A percentile compares a stretch with the other conserved stretches of the same genome.
phyloP scores from a whole-genome alignment of 768 basidiomycete genomes.

The Leucocoprinus leucothites region DNA sequence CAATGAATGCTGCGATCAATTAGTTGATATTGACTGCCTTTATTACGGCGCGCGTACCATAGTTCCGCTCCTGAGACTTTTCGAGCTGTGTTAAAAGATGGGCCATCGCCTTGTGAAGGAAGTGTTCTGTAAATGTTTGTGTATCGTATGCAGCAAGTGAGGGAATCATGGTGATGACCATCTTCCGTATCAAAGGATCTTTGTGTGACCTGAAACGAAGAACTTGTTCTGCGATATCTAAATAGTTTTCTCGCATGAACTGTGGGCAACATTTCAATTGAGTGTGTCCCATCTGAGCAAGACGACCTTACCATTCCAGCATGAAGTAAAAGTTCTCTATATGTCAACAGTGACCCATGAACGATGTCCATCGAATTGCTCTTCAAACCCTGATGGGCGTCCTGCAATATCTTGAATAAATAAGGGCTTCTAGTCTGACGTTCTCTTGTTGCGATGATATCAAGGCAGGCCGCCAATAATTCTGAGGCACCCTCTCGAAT shows the following conservation, averaged over 20 bases:
- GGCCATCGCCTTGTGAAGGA: constrained; percentile 91
- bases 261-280: constrained; percentile 20
- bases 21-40: background rate
- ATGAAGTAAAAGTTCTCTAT: constrained; percentile 86
- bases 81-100: constrained; percentile 86
- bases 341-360: constrained; percentile 89
- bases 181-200: constrained; percentile 85
- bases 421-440: constrained; percentile 63
- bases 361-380: constrained; percentile 82
- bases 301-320: constrained; percentile 82
- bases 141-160: constrained; percentile 94
- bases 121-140: constrained; percentile 86
- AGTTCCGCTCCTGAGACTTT: constrained; percentile 84
- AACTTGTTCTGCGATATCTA: constrained; percentile 87
- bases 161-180: constrained; percentile 94
- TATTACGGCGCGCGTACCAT: constrained; percentile 58
- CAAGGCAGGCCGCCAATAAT: constrained; percentile 87
- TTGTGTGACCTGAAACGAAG: constrained; percentile 84
- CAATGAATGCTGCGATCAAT: constrained; percentile 73
- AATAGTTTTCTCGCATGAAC: constrained; percentile 88
- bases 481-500: constrained; percentile 93
- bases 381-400: constrained; percentile 82
- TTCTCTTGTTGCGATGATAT: constrained; percentile 78
- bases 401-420: constrained; percentile 79
- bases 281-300: background rate